Percentiles rank a stretch among this genome's conserved stretches.
Evolutionary conservation across 257 asterid genomes (phyloP).

Genomic region (Sherardia arvensis): DNA sequence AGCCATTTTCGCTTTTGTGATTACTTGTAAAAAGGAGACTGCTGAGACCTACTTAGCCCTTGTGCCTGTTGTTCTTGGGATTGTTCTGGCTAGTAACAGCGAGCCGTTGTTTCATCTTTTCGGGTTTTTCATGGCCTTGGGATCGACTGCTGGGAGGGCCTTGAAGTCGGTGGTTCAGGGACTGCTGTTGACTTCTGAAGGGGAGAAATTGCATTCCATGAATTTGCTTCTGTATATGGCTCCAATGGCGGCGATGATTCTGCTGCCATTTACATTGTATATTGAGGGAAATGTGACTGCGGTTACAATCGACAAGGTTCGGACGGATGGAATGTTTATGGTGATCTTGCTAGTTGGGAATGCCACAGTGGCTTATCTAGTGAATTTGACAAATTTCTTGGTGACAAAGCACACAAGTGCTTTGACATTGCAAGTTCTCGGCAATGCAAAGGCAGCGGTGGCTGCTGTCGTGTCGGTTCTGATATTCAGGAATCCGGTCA

Average conservation of each 20-base stretch:
- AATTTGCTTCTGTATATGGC: conserved; percentile 92
- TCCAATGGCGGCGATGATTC: conserved; percentile 80
- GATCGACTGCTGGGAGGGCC: conserved; percentile 94
- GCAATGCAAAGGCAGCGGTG: conserved; percentile 94
- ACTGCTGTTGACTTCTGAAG: conserved; percentile 66
- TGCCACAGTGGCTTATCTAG: conserved; percentile 87
- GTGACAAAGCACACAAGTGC: conserved; percentile 96
- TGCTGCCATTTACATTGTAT: conserved; percentile 70
- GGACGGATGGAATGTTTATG: conserved; percentile 52
- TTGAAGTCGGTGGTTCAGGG: conserved; percentile 93
- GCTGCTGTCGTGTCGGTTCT: conserved; percentile 91
- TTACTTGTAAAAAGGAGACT: conserved; percentile 71
- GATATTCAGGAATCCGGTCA: conserved; percentile 92
- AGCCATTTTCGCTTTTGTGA: conserved; percentile 76
- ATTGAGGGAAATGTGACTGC: conserved; percentile 83
- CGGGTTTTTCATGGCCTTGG: conserved; percentile 75
- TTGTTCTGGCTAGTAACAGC: conserved; percentile 84
- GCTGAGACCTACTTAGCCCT: conserved; percentile 85
- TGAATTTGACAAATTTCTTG: conserved; percentile 78
- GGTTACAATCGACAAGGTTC: conserved; percentile 51
- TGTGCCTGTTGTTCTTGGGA: conserved; percentile 84
- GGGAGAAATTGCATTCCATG: conserved; percentile 90
- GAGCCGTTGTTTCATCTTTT: conserved; percentile 84
- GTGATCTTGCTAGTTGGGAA: conserved; percentile 54
- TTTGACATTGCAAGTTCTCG: conserved; percentile 80